Base-by-base conservation (phyloP, 345 rosid species). In the Aquilaria malaccensis region DNA sequence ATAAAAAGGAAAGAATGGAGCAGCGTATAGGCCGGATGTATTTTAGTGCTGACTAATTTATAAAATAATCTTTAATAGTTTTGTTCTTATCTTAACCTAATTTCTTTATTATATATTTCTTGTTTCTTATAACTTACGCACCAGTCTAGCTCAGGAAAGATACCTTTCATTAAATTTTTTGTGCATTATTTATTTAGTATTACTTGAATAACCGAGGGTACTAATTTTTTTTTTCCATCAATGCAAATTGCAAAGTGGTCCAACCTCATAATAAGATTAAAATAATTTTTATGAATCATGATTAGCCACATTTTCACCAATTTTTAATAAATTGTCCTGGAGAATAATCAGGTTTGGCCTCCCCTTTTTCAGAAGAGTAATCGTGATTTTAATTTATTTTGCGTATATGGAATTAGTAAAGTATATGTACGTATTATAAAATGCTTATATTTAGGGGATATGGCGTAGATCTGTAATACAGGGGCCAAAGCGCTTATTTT, bases 11-110 rank as follows among this genome's bases (percentile, higher is more conserved):
- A 22, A 22, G 22, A 22, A 22, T 22, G 22, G 22, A 1, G 22
- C 22, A 22, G 22, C 22, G 0, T 22, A 1, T 22, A 22, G 22
- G 22, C 22, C 22, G 22, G 22, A 22, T 22, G 22, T 22, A 22
- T 22, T 22, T 22, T 22, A 22, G 22, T 1, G 22, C 22, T 22
- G 0, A 22, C 22, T 22, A 22, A 1, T 22, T 22, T 22, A 55
- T 76, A 54, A 46, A 58, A 51, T 30, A 43, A 60, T 53, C 10
- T 14, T 45, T 68, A 66, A 69, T 37, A 49, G 50, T 50, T 52
- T 70, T 65, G 82, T 66, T 75, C 84, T 84, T 83, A 83, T 86
- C 85, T 70, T 13, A 60, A 69, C 56, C 7, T 12, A 52, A 41
- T 51, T 69, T 62, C 55, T 62, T 70, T 62, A 69, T 50, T 68